A percentile compares a stretch with the other conserved stretches of the same genome.
Conservation (phyloP, 257 asterid genomes). For the Solanum medicagineum region DNA sequence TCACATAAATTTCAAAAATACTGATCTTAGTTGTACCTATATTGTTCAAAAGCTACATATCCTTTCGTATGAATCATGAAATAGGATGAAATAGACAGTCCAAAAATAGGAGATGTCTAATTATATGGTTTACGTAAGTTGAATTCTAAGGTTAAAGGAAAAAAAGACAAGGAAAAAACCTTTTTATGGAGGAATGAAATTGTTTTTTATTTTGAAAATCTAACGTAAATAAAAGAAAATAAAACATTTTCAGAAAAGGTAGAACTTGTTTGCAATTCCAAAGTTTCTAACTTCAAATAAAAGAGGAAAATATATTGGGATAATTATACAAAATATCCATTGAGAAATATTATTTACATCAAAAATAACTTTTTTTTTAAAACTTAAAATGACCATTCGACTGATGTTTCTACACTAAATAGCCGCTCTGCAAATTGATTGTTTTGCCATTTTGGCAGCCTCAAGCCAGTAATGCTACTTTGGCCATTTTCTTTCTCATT, state of each 20-base stretch:
- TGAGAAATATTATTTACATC: too few relatives aligned
- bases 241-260: background rate
- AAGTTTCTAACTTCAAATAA: background rate
- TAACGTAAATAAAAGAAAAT: background rate
- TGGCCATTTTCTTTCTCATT: too few relatives aligned
- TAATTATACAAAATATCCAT: too few relatives aligned
- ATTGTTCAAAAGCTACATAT: background rate
- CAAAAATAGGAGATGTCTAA: background rate
- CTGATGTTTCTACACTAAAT: too few relatives aligned
- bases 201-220: background rate
- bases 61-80: background rate
- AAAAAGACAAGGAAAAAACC: background rate
- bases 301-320: background rate
- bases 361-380: too few relatives aligned
- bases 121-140: background rate
- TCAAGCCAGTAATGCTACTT: too few relatives aligned
- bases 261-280: background rate
- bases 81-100: background rate
- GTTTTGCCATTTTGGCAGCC: too few relatives aligned
- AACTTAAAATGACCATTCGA: too few relatives aligned
- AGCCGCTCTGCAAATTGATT: too few relatives aligned
- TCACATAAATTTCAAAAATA: too few relatives aligned
- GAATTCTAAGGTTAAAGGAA: background rate
- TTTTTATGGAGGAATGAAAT: background rate
- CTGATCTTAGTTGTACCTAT: background rate